Evolutionary conservation across 495 filamentous ascomycete species (phyloP), one percentile per base, ranked within the genome.

Genomic region (Penicillium pulvis): DNA sequence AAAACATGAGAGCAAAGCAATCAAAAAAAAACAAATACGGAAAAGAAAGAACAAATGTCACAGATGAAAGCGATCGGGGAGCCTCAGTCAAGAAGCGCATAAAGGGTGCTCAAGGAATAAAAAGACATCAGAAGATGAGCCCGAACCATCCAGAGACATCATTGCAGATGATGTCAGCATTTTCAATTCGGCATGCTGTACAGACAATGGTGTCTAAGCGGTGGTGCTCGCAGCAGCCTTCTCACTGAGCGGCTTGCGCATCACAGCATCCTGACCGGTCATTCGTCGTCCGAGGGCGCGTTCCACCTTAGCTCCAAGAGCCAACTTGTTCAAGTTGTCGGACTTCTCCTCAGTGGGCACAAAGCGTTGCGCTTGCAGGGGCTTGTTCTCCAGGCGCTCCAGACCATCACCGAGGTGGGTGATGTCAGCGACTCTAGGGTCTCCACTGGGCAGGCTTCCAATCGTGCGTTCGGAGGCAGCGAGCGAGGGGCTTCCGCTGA

Each of bases 301-400:
- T 70, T 98, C 94, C 42, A 98, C 83, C 76, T 97, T 98, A 41
- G 94, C 93, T 45, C 92, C 89, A 43, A 98, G 81, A 30, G 93
- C 93, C 56, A 98, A 79, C 75, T 97, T 96, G 74, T 87, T 90
- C 67, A 97, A 73, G 71, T 90, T 89, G 60, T 90, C 90, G 50
- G 79, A 86, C 81, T 98, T 97, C 74, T 96, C 86, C 39, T 84
- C 79, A 57, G 80, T 90, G 23, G 92, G 86, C 47, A 87, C 83
- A 68, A 96, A 97, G 58, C 94, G 89, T 77, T 98, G 94, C 58
- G 86, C 81, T 59, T 83, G 76, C 31, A 97, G 84, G 28, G 87
- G 90, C 71, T 91, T 91, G 81, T 96, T 93, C 71, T 97, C 92
- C 63, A 98, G 85, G 59, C 94, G 91, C 57, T 92, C 87, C 49